Conservation (phyloP, 495 filamentous ascomycete genomes). For the Usnea hakonensis region DNA sequence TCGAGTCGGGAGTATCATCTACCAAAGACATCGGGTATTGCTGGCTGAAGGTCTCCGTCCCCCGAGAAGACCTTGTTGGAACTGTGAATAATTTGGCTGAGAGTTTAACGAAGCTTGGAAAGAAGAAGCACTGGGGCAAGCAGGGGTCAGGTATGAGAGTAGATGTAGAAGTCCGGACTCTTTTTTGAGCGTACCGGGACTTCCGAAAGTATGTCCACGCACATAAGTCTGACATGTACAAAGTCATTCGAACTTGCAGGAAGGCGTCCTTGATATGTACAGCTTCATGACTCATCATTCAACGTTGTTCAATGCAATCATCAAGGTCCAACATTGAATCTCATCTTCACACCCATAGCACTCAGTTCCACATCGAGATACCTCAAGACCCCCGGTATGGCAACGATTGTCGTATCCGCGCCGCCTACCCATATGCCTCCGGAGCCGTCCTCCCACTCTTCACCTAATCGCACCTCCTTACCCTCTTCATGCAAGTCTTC, state of each 20-base stretch:
- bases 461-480: slow-evolving; percentile 28
- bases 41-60: slow-evolving; percentile 18
- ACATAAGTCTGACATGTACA: background rate
- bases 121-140: slow-evolving; percentile 50
- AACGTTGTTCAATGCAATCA: background rate
- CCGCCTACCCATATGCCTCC: slow-evolving; percentile 77
- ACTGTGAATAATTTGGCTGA: slow-evolving; percentile 22
- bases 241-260: background rate
- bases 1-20: slow-evolving; percentile 1
- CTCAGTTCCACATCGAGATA: slow-evolving; percentile 93
- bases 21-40: background rate
- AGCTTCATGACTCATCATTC: background rate
- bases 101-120: slow-evolving; percentile 49
- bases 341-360: slow-evolving; percentile 86
- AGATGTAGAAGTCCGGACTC: background rate
- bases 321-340: slow-evolving; percentile 68
- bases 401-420: slow-evolving; percentile 81
- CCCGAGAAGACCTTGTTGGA: slow-evolving; percentile 28
- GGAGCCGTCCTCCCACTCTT: slow-evolving; percentile 87
- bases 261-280: background rate
- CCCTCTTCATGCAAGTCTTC: slow-evolving; percentile 50
- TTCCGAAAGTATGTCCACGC: background rate
- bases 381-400: slow-evolving; percentile 83
- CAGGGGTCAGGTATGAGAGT: slow-evolving; percentile 17
- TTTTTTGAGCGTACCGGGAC: background rate